phyloP scores from a whole-genome alignment of 495 filamentous ascomycete genomes.

The Daldinia bambusicola region DNA sequence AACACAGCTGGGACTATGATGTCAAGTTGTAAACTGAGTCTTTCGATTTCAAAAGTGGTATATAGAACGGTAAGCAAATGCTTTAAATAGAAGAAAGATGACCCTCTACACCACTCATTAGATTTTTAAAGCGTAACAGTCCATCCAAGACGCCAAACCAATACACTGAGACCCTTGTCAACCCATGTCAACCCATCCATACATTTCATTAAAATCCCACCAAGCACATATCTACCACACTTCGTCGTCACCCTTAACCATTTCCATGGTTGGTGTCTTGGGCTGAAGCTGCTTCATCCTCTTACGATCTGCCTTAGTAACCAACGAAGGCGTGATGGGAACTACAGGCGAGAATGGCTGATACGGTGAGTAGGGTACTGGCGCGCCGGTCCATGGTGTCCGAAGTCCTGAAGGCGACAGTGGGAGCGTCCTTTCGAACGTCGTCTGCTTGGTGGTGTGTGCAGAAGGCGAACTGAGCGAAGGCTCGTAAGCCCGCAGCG shows the following conservation, averaged over 20 bases:
- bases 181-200: slow-evolving; percentile 9
- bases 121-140: slow-evolving; percentile 30
- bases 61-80: slow-evolving; percentile 41
- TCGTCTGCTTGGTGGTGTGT: slow-evolving; percentile 77
- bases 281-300: slow-evolving; percentile 69
- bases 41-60: slow-evolving; percentile 33
- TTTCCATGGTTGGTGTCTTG: slow-evolving; percentile 62
- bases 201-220: slow-evolving; percentile 11
- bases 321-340: slow-evolving; percentile 83
- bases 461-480: slow-evolving; percentile 59
- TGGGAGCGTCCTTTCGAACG: slow-evolving; percentile 73
- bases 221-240: slow-evolving; percentile 57
- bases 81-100: slow-evolving; percentile 6
- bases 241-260: slow-evolving; percentile 64
- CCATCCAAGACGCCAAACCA: slow-evolving; percentile 23
- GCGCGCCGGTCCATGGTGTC: slow-evolving; percentile 77
- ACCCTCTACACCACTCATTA: slow-evolving; percentile 23
- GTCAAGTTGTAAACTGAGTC: slow-evolving; percentile 34
- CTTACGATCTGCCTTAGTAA: slow-evolving; percentile 80
- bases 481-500: slow-evolving; percentile 71
- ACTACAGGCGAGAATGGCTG: slow-evolving; percentile 91
- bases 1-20: slow-evolving; percentile 14
- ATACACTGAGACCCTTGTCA: slow-evolving; percentile 4
- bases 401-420: slow-evolving; percentile 60
- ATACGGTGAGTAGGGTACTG: slow-evolving; percentile 87